phyloP scores from a whole-genome alignment of 2,329 filamentous ascomycete genomes.

The Penicillium verrucosum region DNA sequence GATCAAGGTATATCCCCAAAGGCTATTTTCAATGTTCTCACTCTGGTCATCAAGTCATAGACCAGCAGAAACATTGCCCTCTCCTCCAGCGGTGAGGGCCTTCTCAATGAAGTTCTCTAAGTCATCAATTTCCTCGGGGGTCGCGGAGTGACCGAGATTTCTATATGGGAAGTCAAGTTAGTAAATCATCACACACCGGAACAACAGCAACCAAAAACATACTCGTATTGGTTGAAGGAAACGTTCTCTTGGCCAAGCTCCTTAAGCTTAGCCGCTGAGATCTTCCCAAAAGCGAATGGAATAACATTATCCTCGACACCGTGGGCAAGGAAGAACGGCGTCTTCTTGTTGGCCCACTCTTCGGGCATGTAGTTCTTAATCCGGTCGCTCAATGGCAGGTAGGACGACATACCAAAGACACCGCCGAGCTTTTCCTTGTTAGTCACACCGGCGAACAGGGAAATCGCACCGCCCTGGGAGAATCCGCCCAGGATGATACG shows the following conservation, averaged over 20 bases:
- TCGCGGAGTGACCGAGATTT: slow-evolving; percentile 71
- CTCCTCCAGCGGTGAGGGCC: slow-evolving; percentile 50
- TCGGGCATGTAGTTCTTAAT: slow-evolving; percentile 57
- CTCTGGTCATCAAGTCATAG: slow-evolving; percentile 33
- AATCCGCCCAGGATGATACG: slow-evolving; percentile 73
- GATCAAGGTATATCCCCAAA: slow-evolving; percentile 18
- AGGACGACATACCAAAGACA: slow-evolving; percentile 80
- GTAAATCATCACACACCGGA: neutral
- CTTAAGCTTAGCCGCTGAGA: slow-evolving; percentile 65
- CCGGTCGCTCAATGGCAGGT: slow-evolving; percentile 68
- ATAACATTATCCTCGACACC: slow-evolving; percentile 76
- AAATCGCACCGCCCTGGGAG: slow-evolving; percentile 79
- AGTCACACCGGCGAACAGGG: slow-evolving; percentile 76
- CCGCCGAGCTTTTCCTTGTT: slow-evolving; percentile 73
- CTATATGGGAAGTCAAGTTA: slow-evolving; percentile 39
- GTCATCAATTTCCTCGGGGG: slow-evolving; percentile 75
- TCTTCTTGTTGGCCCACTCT: slow-evolving; percentile 64
- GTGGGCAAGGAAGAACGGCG: slow-evolving; percentile 85
- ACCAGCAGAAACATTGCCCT: slow-evolving; percentile 24
- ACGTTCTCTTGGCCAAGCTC: slow-evolving; percentile 66
- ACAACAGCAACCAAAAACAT: slow-evolving; percentile 37
- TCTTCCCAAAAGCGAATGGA: slow-evolving; percentile 62
- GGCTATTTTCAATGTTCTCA: neutral
- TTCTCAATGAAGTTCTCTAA: slow-evolving; percentile 64
- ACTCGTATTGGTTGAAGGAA: slow-evolving; percentile 73